A percentile compares a stretch with the other conserved stretches of the same genome.
These are phyloP conservation scores for Pseudogymnoascus sp. DNA, from an alignment of 2,329 filamentous ascomycete species.

Conservation along the genomic window DNA sequence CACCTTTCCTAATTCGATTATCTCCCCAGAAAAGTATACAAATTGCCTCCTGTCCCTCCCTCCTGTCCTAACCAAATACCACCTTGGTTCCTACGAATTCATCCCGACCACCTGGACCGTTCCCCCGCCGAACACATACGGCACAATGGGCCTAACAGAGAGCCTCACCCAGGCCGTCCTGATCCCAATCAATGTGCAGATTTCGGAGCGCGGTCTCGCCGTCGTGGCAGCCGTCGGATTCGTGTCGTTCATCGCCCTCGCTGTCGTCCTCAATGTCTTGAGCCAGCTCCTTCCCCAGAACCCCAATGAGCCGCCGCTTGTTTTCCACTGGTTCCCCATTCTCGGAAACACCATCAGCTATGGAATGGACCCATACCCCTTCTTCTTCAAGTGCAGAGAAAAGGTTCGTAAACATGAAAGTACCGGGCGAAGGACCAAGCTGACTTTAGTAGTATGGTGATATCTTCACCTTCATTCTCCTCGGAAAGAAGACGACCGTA, in stretches of 20 bases:
- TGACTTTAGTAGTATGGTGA: conserved; percentile 62
- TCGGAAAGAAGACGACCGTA: conserved; percentile 84
- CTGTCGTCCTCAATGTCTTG: conserved; percentile 70
- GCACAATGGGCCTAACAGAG: conserved; percentile 8
- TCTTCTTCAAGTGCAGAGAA: conserved; percentile 62
- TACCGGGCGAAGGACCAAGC: conserved; percentile 27
- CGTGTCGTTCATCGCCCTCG: conserved; percentile 38
- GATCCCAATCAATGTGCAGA: conserved; percentile 22
- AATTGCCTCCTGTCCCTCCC: not conserved
- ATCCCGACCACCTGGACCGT: not conserved
- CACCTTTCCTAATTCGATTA: not conserved
- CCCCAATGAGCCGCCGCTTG: conserved; percentile 69
- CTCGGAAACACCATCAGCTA: conserved; percentile 89
- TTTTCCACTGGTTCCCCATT: conserved; percentile 75
- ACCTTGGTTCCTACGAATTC: not conserved
- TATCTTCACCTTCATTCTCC: conserved; percentile 80
- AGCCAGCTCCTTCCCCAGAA: conserved; percentile 75
- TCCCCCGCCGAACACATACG: not conserved
- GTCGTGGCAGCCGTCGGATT: conserved; percentile 23
- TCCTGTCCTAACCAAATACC: not conserved
- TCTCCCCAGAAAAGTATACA: not conserved
- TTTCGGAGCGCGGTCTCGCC: conserved; percentile 23
- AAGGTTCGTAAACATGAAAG: conserved; percentile 50
- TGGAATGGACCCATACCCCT: conserved; percentile 86
- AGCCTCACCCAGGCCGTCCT: not conserved